Percentiles rank a stretch among this genome's conserved stretches.
phyloP scores from a whole-genome alignment of 2,329 filamentous ascomycete genomes.

The Aspergillus candidus region DNA sequence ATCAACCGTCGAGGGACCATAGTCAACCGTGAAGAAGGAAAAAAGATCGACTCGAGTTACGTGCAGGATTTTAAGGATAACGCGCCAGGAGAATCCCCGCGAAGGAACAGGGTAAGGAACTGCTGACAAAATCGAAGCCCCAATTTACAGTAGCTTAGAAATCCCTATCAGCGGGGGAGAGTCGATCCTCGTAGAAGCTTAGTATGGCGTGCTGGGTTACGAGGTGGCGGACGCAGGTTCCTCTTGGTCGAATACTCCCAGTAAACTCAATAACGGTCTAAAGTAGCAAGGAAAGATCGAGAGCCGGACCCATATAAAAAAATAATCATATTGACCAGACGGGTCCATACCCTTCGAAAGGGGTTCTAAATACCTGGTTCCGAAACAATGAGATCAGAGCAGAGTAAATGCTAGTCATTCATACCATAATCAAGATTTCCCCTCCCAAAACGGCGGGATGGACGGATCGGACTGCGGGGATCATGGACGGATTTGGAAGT shows the following conservation, averaged over 20 bases:
- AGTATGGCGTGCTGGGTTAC: neutral
- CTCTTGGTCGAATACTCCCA: too few species aligned
- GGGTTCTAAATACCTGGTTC: neutral
- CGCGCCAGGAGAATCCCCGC: constrained; percentile 14
- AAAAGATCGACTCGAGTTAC: neutral
- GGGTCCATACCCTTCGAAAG: neutral
- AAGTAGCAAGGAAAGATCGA: too few species aligned
- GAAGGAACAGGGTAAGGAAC: neutral
- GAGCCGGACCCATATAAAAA: too few species aligned
- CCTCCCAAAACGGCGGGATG: too few species aligned
- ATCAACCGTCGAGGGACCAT: constrained; percentile 19
- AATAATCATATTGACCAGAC: neutral
- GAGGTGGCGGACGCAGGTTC: too few species aligned
- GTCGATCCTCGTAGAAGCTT: neutral
- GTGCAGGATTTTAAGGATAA: constrained; percentile 5
- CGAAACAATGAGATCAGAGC: neutral
- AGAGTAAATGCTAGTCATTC: neutral
- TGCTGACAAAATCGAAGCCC: constrained; percentile 8
- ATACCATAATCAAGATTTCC: too few species aligned
- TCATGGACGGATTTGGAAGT: constrained; percentile 4
- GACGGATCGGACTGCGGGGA: constrained; percentile 1
- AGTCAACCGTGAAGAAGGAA: constrained; percentile 4
- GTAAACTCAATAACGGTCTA: too few species aligned
- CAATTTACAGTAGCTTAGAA: constrained; percentile 2
- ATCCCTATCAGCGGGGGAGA: constrained; percentile 1